Evolutionary conservation across 441 rosid genomes (phyloP), one percentile per base, ranked within the genome.

Genomic region (Eruca vesicaria): DNA sequence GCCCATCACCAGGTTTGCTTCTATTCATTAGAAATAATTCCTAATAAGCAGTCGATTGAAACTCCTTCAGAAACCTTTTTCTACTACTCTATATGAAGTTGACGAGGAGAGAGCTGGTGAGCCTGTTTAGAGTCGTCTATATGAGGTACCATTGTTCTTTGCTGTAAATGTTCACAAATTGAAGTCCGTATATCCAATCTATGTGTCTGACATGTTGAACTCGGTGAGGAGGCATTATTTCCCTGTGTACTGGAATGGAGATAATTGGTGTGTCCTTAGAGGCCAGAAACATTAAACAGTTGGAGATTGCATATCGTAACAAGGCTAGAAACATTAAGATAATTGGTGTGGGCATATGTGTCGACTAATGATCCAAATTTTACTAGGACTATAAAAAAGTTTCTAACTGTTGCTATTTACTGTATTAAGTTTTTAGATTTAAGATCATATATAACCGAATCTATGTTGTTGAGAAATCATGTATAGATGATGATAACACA

Each of bases 81-180:
- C 90, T 23, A 50, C 86, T 23, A 67, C 81, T 61, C 65, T 86
- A 28, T 84, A 80, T 79, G 91, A 80, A 68, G 78, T 57, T 48
- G 97, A 91, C 78, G 98, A 91, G 80, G 99, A 91, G 84, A 88
- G 97, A 83, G 99, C 91, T 28, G 98, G 97, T 60, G 98, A 89
- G 48, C 98, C 99, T 70, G 98, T 96, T 66, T 90, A 93, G 86
- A 98, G 99, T 73, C 94, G 94, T 73, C 89, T 96, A 6, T 90
- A 90, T 66, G 97, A 96, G 98, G 98, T 91, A 80, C 56, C 9
- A 69, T 55, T 0, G 18, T 19, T 61, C 1, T 28, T 55, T 20
- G 52, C 4, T 59, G 68, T 59, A 48, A 65, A 66, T 45, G 52
- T 15, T n/a, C 3, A 45, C 19, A 45, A n/a, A 19, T 6, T 45